Conservation (phyloP, 345 rosid genomes). For the Boechera retrofracta region DNA sequence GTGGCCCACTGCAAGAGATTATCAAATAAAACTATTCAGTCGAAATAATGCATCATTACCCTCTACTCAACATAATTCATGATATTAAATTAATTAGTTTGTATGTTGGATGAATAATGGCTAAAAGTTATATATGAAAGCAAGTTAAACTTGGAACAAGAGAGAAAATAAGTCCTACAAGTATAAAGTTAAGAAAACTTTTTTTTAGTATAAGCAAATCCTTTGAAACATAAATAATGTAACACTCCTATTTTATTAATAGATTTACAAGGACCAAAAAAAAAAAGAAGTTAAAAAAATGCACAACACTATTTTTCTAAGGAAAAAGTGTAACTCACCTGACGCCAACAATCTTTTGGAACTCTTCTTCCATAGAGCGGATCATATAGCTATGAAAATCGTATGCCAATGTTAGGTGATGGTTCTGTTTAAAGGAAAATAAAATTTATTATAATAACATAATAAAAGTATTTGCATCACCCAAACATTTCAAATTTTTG, state of each 20-base stretch:
- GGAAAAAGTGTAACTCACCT: constrained; percentile 53
- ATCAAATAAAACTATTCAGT: background rate
- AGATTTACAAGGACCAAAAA: too few relatives aligned
- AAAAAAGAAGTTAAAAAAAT: background rate
- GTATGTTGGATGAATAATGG: background rate
- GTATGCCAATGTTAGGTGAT: constrained; percentile 62
- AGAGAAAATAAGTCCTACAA: background rate
- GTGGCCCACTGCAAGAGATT: constrained; percentile 69
- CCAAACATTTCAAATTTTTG: background rate
- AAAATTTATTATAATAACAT: constrained; percentile 4
- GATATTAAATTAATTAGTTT: background rate
- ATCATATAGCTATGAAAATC: constrained; percentile 93
- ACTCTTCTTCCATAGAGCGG: constrained; percentile 97
- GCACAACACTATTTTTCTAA: background rate
- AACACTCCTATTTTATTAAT: too few relatives aligned
- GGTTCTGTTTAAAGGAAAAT: constrained; percentile 60
- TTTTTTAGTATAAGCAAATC: too few relatives aligned
- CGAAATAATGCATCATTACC: background rate
- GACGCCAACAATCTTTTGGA: constrained; percentile 83
- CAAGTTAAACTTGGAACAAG: constrained; percentile 11
- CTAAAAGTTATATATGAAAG: background rate
- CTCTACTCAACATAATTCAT: background rate
- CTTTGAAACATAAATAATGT: too few relatives aligned
- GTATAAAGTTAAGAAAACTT: background rate
- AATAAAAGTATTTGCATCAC: background rate